phyloP scores from a whole-genome alignment of 192 early-diverging fungal species.

The Hyaloraphidium curvatum region DNA sequence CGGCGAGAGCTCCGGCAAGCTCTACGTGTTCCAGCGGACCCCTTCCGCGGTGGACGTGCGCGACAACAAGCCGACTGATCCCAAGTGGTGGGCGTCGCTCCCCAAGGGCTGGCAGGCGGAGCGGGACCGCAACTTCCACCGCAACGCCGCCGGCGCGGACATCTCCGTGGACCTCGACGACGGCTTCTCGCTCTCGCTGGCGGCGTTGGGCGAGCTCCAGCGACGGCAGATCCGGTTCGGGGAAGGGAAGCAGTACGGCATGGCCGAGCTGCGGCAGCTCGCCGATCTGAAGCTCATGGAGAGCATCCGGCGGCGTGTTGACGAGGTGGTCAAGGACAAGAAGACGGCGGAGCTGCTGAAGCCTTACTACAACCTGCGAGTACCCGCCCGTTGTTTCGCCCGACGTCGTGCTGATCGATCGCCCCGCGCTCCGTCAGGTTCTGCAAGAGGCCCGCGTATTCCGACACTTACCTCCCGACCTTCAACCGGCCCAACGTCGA shows the following conservation, averaged over 20 bases:
- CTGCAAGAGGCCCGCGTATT: not conserved
- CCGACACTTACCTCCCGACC: not conserved
- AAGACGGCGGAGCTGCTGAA: conserved; percentile 1
- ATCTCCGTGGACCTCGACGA: not conserved
- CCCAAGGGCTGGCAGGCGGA: not conserved
- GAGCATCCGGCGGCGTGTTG: not conserved
- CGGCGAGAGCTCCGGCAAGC: not conserved
- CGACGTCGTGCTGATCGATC: not conserved
- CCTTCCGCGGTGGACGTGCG: conserved; percentile 2
- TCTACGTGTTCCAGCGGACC: not conserved
- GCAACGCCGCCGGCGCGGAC: not conserved
- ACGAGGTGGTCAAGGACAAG: conserved; percentile 1
- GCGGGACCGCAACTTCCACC: conserved; percentile 1
- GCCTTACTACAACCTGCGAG: not conserved
- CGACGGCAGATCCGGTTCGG: no score
- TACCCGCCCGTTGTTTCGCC: not conserved
- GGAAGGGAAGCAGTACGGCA: not conserved
- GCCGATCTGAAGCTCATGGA: not conserved
- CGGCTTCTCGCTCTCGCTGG: not conserved
- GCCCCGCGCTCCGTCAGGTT: not conserved
- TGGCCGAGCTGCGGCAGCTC: not conserved
- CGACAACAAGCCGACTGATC: not conserved
- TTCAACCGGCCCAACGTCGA: conserved; percentile 3
- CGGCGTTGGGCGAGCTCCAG: no score
- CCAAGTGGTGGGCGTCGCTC: not conserved